These are phyloP conservation scores for Somion occarium DNA, from an alignment of 1,284 basidiomycete genomes.

Conservation along the genomic window DNA sequence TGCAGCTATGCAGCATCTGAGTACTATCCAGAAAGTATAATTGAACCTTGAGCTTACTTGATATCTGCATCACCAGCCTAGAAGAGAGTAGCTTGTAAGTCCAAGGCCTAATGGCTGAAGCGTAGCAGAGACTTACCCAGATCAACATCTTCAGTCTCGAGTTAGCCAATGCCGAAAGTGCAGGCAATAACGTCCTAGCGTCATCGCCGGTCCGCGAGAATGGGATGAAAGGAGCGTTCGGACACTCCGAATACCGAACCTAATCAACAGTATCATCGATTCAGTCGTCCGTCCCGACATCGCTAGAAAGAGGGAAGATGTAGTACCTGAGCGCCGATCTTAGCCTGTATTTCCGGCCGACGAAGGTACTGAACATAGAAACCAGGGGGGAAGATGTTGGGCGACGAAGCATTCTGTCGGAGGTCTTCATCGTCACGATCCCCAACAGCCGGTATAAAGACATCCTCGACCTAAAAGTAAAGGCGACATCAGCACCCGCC, in stretches of 20 bases:
- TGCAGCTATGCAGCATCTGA: slow-evolving; percentile 39
- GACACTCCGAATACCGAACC: slow-evolving; percentile 41
- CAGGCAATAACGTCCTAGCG: slow-evolving; percentile 48
- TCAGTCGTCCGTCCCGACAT: background rate
- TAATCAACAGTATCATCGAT: slow-evolving; percentile 14
- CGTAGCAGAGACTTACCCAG: slow-evolving; percentile 39
- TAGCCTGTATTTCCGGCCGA: slow-evolving; percentile 28
- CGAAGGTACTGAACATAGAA: slow-evolving; percentile 47
- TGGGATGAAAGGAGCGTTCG: slow-evolving; percentile 33
- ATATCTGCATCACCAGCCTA: slow-evolving; percentile 66
- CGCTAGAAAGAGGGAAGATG: no score
- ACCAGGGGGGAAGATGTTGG: slow-evolving; percentile 46
- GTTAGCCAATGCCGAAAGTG: slow-evolving; percentile 47
- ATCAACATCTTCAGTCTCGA: slow-evolving; percentile 53
- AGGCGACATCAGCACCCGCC: background rate
- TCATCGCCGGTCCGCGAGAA: slow-evolving; percentile 46
- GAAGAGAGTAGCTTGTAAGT: background rate
- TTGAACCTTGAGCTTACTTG: slow-evolving; percentile 33
- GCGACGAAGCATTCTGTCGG: slow-evolving; percentile 46
- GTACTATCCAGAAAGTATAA: background rate
- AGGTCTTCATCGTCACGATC: slow-evolving; percentile 52
- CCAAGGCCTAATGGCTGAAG: background rate
- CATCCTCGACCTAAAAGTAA: slow-evolving; percentile 36
- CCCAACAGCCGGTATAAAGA: slow-evolving; percentile 46
- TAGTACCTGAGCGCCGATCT: slow-evolving; percentile 44